Evolutionary conservation across 345 rosid genomes (phyloP).

Genomic region (Linum trigynum): DNA sequence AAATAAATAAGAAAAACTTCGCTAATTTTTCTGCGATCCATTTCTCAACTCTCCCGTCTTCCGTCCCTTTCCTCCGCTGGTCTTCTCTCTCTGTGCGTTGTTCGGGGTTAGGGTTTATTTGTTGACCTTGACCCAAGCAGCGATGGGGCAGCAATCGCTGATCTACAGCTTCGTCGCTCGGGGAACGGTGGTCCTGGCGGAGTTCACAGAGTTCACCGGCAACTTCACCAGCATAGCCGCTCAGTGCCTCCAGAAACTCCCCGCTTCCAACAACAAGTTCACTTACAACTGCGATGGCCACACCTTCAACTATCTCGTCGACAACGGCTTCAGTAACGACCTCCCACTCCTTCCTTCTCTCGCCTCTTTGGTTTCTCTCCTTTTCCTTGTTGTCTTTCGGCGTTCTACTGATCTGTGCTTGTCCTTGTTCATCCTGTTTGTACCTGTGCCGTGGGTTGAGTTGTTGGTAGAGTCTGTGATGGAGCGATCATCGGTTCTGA

Average conservation of each 20-base stretch:
- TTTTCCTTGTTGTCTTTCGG: no score
- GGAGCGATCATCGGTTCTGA: background rate
- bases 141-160: background rate
- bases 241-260: background rate
- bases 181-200: background rate
- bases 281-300: background rate
- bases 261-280: slow-evolving; percentile 1
- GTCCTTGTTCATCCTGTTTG: background rate
- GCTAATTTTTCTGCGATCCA: background rate
- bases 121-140: background rate
- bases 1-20: no score
- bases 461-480: background rate
- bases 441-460: background rate
- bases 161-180: background rate
- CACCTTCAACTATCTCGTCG: background rate
- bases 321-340: background rate
- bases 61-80: background rate
- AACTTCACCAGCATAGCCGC: background rate
- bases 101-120: background rate
- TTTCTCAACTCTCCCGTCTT: background rate
- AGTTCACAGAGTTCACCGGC: background rate
- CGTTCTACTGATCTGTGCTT: background rate
- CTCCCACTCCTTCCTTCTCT: background rate
- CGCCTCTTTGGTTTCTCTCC: background rate
- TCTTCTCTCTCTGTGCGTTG: background rate